A percentile compares a stretch with the other conserved stretches of the same genome.
These are phyloP conservation scores for Atkinsonella hypoxylon DNA, from an alignment of 2,329 filamentous ascomycete genomes.

Conservation along the genomic window DNA sequence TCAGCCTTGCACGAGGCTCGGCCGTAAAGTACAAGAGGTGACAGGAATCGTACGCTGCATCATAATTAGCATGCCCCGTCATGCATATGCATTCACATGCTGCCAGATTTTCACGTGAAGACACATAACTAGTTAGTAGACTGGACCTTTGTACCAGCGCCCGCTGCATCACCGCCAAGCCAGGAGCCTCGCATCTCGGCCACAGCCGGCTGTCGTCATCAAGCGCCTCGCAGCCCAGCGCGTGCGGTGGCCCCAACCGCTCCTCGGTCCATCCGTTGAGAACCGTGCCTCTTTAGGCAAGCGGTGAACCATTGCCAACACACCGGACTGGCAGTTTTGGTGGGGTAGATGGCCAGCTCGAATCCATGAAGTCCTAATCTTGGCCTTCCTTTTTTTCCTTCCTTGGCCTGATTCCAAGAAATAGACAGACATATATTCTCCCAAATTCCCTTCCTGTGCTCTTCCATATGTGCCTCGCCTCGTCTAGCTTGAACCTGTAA, in stretches of 20 bases:
- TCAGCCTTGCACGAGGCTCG: background rate
- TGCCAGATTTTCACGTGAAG: background rate
- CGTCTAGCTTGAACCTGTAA: background rate
- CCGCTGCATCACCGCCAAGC: too few species aligned
- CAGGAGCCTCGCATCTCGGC: constrained; percentile 12
- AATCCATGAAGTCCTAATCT: background rate
- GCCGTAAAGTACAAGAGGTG: background rate
- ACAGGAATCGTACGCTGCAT: background rate
- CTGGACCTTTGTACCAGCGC: too few species aligned
- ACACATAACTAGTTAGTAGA: too few species aligned
- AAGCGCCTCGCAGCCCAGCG: background rate
- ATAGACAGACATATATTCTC: constrained; percentile 1
- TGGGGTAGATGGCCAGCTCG: background rate
- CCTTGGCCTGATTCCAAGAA: background rate
- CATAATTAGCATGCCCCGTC: background rate
- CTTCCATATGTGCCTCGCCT: background rate
- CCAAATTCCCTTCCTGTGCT: background rate
- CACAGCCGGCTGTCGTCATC: constrained; percentile 1
- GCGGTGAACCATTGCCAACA: constrained; percentile 9
- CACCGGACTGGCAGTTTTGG: background rate
- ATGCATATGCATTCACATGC: background rate
- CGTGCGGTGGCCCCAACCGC: too few species aligned
- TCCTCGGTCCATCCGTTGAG: constrained; percentile 9
- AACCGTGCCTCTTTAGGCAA: constrained; percentile 7
- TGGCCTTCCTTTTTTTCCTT: background rate